Conservation (phyloP, 306 rosid genomes). For the Dryas drummondii region DNA sequence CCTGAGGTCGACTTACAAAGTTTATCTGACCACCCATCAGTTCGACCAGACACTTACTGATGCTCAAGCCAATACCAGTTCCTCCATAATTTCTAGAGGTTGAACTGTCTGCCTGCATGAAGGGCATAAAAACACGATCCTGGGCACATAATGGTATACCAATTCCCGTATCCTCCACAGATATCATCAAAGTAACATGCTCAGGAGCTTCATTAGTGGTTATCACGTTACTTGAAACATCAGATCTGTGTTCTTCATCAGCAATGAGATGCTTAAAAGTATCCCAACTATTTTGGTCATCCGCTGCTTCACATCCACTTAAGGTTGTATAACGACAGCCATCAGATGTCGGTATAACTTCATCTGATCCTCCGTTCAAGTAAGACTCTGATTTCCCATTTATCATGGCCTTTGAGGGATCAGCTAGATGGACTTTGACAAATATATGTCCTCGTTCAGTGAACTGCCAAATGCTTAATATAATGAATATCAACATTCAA, state of each 20-base stretch:
- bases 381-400: conserved; percentile 50
- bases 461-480: conserved; percentile 58
- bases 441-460: conserved; percentile 93
- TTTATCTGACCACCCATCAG: conserved; percentile 90
- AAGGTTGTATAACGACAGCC: conserved; percentile 64
- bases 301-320: conserved; percentile 91
- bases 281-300: conserved; percentile 85
- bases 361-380: conserved; percentile 62
- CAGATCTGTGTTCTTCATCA: conserved; percentile 56
- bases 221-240: conserved; percentile 38
- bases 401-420: conserved; percentile 37
- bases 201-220: conserved; percentile 49
- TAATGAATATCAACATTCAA: conserved; percentile 20
- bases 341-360: conserved; percentile 37
- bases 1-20: conserved; percentile 69
- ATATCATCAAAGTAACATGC: conserved; percentile 69
- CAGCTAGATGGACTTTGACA: conserved; percentile 83
- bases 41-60: conserved; percentile 93
- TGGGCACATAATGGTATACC: conserved; percentile 93
- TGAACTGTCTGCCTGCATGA: conserved; percentile 98
- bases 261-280: conserved; percentile 62
- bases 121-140: conserved; percentile 83
- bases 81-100: conserved; percentile 96
- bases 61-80: conserved; percentile 97
- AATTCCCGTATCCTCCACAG: conserved; percentile 94